Percentiles rank a stretch among this genome's conserved stretches.
These are phyloP conservation scores for Rhododendron ferrugineum DNA, from an alignment of 148 eudicot species.

Conservation along the genomic window DNA sequence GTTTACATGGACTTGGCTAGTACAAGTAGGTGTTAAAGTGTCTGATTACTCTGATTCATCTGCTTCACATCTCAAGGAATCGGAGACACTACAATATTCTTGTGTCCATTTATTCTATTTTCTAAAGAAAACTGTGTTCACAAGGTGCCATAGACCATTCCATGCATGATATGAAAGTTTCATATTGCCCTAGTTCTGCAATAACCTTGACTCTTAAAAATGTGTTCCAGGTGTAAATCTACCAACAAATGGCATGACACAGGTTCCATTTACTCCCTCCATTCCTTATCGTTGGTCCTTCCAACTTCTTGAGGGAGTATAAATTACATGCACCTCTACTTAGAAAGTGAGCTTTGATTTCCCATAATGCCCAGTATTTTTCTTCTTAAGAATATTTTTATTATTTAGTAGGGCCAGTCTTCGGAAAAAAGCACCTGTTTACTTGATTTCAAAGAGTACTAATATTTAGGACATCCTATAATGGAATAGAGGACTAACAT, in stretches of 20 bases:
- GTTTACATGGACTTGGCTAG: background rate
- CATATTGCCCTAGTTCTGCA: background rate
- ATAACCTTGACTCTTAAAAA: background rate
- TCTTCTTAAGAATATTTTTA: background rate
- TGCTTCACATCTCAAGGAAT: background rate
- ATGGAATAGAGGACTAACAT: no score
- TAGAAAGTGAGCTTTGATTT: background rate
- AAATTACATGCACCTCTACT: background rate
- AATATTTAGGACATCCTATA: no score
- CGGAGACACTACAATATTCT: background rate
- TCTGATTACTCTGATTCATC: background rate
- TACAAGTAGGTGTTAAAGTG: background rate
- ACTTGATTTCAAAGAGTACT: no score
- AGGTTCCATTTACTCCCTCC: background rate
- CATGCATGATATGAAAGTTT: background rate
- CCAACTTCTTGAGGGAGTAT: background rate
- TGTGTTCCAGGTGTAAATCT: background rate
- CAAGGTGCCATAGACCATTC: background rate
- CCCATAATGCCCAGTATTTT: background rate
- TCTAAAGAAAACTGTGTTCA: background rate
- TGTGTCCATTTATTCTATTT: background rate
- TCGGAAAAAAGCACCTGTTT: no score
- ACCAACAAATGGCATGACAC: background rate
- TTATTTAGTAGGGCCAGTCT: no score
- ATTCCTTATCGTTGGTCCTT: background rate